Evolutionary conservation across 2,329 filamentous ascomycete genomes (phyloP), one percentile per base, ranked within the genome.

Genomic region (Cordyceps cateniannulata): DNA sequence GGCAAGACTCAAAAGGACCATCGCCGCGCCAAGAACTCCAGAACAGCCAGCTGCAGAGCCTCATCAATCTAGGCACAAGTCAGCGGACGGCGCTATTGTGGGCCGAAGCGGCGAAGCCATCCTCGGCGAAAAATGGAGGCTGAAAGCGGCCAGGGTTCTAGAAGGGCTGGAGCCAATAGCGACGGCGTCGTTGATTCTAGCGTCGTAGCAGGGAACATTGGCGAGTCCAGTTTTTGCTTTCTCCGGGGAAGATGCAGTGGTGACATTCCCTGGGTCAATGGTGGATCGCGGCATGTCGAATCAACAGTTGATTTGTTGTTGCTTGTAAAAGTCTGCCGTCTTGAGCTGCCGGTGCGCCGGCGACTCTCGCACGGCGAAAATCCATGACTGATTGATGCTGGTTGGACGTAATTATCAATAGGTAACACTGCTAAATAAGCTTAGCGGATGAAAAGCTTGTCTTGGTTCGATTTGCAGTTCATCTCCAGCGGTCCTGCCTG

Each of bases 191-290:
- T 38, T 48, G n/a, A 56, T 49, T 57, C 29, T 24, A n/a, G 40
- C n/a, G 53, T 10, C 27, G 12, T 2, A 18, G 27, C 12, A 25
- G 25, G 8, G 50, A 42, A 20, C 32, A 49, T 4, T 29, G 27
- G 48, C 35, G 35, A 53, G 38, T 29, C n/a, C 52, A 55, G 52
- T 35, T 57, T 49, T 20, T 40, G 54, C 35, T 48, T 55, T 53
- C 52, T 55, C 52, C 52, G 52, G 44, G 54, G 29, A 32, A 42
- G 50, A 40, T 10, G n/a, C 22, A 32, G 48, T 24, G 54, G 29
- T 40, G 44, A 49, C 44, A 49, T 57, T 49, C 49, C 44, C 44
- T 57, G 42, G 25, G 40, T 45, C 24, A 45, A 55, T 45, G 32
- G 52, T 27, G 38, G 52, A 32, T 25, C 40, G 40, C 40, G 40